Conservation (phyloP, 2,329 filamentous ascomycete genomes). For the Alternaria angustiovoidea region DNA sequence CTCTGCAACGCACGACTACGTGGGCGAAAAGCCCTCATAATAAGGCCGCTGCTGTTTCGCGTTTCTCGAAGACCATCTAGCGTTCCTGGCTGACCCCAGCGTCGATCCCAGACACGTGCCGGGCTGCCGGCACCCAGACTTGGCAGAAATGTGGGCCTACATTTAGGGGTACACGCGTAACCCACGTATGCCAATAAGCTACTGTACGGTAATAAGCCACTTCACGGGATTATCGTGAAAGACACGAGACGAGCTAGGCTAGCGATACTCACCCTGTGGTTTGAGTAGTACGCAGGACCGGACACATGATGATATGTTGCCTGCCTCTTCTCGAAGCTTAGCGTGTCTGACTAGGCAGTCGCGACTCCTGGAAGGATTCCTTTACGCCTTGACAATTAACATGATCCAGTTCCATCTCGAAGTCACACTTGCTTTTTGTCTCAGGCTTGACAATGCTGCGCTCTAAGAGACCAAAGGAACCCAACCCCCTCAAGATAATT, state of each 20-base stretch:
- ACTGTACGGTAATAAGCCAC: neutral
- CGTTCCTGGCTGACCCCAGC: slow-evolving; percentile 4
- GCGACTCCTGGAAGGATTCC: neutral
- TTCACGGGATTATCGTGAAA: neutral
- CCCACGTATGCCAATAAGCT: neutral
- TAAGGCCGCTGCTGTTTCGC: slow-evolving; percentile 12
- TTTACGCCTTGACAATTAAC: slow-evolving; percentile 1
- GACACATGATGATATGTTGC: neutral
- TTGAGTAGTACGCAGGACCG: neutral
- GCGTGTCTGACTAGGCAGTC: neutral
- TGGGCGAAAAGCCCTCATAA: slow-evolving; percentile 6
- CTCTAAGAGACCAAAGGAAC: slow-evolving; percentile 7
- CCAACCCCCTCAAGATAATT: slow-evolving; percentile 13
- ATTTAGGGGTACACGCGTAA: neutral
- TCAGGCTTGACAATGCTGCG: neutral
- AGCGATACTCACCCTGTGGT: neutral
- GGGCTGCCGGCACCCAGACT: slow-evolving; percentile 3
- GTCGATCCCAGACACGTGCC: slow-evolving; percentile 7
- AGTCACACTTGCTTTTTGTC: neutral
- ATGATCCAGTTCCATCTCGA: neutral
- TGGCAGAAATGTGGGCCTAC: slow-evolving; percentile 7
- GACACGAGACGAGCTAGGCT: neutral
- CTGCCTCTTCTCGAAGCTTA: neutral
- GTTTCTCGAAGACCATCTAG: slow-evolving; percentile 12
- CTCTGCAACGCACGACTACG: neutral